Percentiles rank a stretch among this genome's conserved stretches.
Evolutionary conservation across 768 basidiomycete genomes (phyloP).

Genomic region (Tricholoma sp.): DNA sequence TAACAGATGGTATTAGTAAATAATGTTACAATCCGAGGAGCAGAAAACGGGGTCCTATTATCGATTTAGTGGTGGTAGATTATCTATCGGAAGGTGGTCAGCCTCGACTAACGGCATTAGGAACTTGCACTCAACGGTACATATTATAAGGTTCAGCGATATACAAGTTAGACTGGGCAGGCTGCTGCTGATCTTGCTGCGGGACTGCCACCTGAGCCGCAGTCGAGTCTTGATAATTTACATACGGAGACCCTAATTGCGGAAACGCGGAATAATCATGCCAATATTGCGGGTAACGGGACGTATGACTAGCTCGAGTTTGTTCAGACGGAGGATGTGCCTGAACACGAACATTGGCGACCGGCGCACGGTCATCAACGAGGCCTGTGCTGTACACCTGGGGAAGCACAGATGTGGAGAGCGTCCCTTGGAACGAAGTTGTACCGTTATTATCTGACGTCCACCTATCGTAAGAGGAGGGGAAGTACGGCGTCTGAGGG

Average conservation of each 20-base stretch:
- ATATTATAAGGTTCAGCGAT: slow-evolving; percentile 21
- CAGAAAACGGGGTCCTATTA: background rate
- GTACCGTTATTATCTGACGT: slow-evolving; percentile 21
- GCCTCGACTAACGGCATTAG: background rate
- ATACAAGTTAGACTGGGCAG: slow-evolving; percentile 18
- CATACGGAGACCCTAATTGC: slow-evolving; percentile 40
- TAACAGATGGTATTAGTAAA: no score
- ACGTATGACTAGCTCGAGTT: slow-evolving; percentile 16
- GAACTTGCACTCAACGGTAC: slow-evolving; percentile 18
- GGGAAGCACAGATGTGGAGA: slow-evolving; percentile 71
- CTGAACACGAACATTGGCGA: slow-evolving; percentile 2
- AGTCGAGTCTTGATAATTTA: slow-evolving; percentile 17
- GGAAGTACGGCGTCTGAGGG: background rate
- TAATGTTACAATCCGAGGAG: no score
- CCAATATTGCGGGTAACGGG: slow-evolving; percentile 51
- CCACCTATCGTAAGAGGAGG: slow-evolving; percentile 43
- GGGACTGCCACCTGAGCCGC: slow-evolving; percentile 8
- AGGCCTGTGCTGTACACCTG: slow-evolving; percentile 74
- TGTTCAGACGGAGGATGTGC: slow-evolving; percentile 7
- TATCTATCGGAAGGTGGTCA: background rate
- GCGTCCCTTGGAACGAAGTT: slow-evolving; percentile 35
- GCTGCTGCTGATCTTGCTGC: slow-evolving; percentile 11
- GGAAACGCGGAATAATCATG: slow-evolving; percentile 49
- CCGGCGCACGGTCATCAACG: slow-evolving; percentile 39
- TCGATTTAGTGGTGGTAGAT: background rate